These are phyloP conservation scores for Mycosphaerella sp. DNA, from an alignment of 2,329 filamentous ascomycete species.

Conservation along the genomic window DNA sequence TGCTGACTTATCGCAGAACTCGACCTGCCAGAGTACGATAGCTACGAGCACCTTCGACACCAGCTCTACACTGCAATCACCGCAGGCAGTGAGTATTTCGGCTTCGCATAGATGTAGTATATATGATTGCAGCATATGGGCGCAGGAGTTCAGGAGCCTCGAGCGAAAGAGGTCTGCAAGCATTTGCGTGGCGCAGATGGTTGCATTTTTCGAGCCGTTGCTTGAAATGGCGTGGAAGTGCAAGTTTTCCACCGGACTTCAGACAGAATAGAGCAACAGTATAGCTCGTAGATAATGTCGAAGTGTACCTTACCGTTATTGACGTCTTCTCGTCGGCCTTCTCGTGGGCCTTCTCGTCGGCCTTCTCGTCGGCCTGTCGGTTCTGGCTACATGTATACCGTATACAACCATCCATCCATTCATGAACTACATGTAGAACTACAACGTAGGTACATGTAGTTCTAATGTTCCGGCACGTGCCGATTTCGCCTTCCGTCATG, in stretches of 20 bases:
- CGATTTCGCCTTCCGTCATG: no score
- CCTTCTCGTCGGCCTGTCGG: no score
- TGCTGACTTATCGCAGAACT: slow-evolving; percentile 62
- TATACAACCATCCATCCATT: no score
- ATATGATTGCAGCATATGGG: slow-evolving; percentile 11
- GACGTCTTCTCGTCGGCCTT: not conserved
- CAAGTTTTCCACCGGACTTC: slow-evolving; percentile 3
- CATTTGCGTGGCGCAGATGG: slow-evolving; percentile 9
- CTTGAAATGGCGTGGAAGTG: slow-evolving; percentile 8
- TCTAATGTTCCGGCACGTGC: no score
- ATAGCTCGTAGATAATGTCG: slow-evolving; percentile 12
- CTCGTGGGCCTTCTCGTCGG: no score
- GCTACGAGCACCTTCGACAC: slow-evolving; percentile 80
- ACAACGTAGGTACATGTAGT: no score
- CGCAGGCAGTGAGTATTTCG: slow-evolving; percentile 94
- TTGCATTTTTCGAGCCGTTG: not conserved
- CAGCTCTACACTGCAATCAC: slow-evolving; percentile 94
- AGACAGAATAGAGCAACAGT: slow-evolving; percentile 11
- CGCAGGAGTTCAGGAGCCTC: not conserved
- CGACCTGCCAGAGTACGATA: slow-evolving; percentile 96
- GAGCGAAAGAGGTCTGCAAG: slow-evolving; percentile 2
- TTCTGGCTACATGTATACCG: no score
- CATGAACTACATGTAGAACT: no score
- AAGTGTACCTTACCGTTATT: not conserved
- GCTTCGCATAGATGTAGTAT: slow-evolving; percentile 65